A percentile compares a stretch with the other conserved stretches of the same genome.
Conservation (phyloP, 108 stramenopile species). For the Nannochloropsis gaditana region DNA sequence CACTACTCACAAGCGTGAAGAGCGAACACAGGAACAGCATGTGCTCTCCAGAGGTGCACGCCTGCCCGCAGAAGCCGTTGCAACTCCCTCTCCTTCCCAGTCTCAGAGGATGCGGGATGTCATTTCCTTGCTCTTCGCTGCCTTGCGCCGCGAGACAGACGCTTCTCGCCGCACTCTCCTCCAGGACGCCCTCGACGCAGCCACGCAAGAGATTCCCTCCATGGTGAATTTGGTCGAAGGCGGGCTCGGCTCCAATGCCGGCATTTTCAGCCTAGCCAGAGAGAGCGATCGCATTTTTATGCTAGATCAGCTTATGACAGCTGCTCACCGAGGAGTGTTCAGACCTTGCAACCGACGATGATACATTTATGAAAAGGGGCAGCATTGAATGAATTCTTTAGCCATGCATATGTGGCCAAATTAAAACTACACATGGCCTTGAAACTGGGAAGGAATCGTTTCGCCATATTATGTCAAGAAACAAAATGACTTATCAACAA, state of each 20-base stretch:
- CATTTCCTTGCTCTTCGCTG: background rate
- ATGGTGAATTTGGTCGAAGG: slow-evolving; percentile 10
- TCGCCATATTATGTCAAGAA: too few relatives aligned
- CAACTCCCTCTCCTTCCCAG: too few relatives aligned
- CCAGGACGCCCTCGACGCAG: background rate
- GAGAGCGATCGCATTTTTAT: background rate
- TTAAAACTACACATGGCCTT: too few relatives aligned
- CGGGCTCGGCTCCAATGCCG: background rate
- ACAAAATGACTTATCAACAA: too few relatives aligned
- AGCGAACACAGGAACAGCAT: too few relatives aligned
- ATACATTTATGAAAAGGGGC: background rate
- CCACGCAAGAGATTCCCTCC: background rate
- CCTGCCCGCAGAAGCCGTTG: too few relatives aligned
- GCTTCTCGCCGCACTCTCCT: background rate
- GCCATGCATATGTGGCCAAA: too few relatives aligned
- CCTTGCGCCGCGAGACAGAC: background rate
- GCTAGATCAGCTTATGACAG: background rate
- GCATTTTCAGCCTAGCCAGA: slow-evolving; percentile 5
- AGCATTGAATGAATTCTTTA: too few relatives aligned
- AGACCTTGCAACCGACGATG: slow-evolving; percentile 7
- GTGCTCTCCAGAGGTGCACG: too few relatives aligned
- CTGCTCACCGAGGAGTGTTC: slow-evolving; percentile 1
- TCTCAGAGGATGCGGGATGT: background rate
- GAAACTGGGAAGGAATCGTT: too few relatives aligned
- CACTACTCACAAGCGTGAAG: too few relatives aligned